Conservation (phyloP, 208 protist species). For the Trypanosoma caninum region DNA sequence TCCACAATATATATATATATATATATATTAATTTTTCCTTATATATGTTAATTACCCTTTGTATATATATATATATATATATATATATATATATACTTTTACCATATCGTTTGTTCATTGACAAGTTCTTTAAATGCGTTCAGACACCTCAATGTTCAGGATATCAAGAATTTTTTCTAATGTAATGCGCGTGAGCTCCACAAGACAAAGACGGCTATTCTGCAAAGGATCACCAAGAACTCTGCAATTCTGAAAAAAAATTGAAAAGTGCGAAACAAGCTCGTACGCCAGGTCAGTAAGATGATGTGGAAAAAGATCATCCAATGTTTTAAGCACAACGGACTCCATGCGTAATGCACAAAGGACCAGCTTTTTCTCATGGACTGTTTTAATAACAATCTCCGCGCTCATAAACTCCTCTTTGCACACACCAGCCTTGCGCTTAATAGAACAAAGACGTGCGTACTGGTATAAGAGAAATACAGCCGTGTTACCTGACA, state of each 20-base stretch:
- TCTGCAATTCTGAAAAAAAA: slow-evolving; percentile 95
- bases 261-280: slow-evolving; percentile 90
- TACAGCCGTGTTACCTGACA: slow-evolving; percentile 96
- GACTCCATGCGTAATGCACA: slow-evolving; percentile 86
- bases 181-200: slow-evolving; percentile 87
- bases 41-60: too few species aligned
- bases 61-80: too few species aligned
- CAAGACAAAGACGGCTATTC: slow-evolving; percentile 87
- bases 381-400: slow-evolving; percentile 68
- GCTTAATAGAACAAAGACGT: slow-evolving; percentile 94
- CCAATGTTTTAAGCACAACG: slow-evolving; percentile 81
- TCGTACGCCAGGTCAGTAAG: slow-evolving; percentile 97
- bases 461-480: slow-evolving; percentile 98
- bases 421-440: slow-evolving; percentile 75
- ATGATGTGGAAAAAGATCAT: slow-evolving; percentile 92
- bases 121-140: slow-evolving; percentile 58
- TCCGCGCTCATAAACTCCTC: slow-evolving; percentile 48
- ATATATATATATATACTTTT: background rate
- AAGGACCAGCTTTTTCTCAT: slow-evolving; percentile 86
- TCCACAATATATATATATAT: background rate
- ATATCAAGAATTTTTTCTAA: slow-evolving; percentile 90
- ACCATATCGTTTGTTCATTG: background rate
- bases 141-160: slow-evolving; percentile 90
- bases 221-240: slow-evolving; percentile 81
- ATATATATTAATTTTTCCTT: background rate